These are phyloP conservation scores for Grosmannia clavigera DNA, from an alignment of 2,329 filamentous ascomycete species.

Conservation along the genomic window DNA sequence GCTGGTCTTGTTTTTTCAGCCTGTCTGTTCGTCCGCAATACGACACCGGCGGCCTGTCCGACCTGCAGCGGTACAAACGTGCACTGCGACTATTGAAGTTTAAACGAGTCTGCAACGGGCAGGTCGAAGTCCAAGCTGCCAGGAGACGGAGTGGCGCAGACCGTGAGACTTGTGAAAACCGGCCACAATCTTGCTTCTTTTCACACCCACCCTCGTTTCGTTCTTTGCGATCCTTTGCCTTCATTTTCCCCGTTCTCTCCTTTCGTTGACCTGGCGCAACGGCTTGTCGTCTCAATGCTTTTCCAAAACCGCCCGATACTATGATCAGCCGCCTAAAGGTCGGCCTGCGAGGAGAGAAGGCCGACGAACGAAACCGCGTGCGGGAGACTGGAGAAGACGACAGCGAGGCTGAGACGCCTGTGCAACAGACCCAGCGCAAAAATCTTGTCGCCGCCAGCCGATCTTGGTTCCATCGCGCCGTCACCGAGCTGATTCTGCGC, in stretches of 20 bases:
- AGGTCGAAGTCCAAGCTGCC: not conserved
- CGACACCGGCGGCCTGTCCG: not conserved
- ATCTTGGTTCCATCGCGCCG: constrained; percentile 23
- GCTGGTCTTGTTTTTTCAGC: not conserved
- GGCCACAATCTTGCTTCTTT: not conserved
- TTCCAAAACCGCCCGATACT: not conserved
- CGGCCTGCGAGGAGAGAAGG: not conserved
- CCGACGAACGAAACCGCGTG: not conserved
- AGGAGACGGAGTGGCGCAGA: not conserved
- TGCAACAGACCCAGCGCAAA: not conserved
- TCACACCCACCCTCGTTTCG: not conserved
- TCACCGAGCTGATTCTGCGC: constrained; percentile 27
- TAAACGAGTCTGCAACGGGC: not conserved
- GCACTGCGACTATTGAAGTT: not conserved
- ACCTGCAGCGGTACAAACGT: not conserved
- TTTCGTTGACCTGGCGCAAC: not conserved
- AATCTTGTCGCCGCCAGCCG: not conserved
- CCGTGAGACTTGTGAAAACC: not conserved
- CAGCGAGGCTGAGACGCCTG: not conserved
- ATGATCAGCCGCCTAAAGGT: not conserved
- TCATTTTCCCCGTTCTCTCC: not conserved
- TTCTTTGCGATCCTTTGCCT: not conserved
- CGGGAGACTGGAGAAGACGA: not conserved
- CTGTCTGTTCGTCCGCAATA: not conserved
- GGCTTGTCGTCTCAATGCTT: not conserved